A percentile compares a stretch with the other conserved stretches of the same genome.
These are phyloP conservation scores for Nicotiana obtusifolia DNA, from an alignment of 257 asterid genomes.

Conservation along the genomic window DNA sequence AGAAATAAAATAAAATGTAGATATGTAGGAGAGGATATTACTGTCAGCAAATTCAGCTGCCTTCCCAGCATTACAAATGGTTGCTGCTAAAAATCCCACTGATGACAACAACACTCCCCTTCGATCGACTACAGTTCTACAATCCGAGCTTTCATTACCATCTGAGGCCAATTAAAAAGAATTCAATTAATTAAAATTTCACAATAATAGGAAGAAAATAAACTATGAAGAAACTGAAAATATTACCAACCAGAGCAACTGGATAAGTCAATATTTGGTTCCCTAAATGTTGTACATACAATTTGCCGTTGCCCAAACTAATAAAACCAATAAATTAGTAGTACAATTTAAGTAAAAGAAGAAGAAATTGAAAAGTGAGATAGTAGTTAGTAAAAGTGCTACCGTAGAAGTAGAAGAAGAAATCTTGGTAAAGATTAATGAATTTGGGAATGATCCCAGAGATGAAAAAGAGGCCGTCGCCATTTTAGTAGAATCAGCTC, in stretches of 20 bases:
- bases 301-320: constrained; percentile 6
- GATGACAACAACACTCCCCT: constrained; percentile 53
- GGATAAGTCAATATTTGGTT: neutral
- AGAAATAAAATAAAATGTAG: neutral
- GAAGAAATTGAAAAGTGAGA: neutral
- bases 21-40: constrained; percentile 25
- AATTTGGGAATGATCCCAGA: constrained; percentile 32
- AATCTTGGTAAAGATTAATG: constrained; percentile 14
- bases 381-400: neutral
- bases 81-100: constrained; percentile 43
- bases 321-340: neutral
- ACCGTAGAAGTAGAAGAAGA: constrained; percentile 15
- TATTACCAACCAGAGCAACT: constrained; percentile 6
- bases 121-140: constrained; percentile 36
- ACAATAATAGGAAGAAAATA: neutral
- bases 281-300: neutral
- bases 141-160: constrained; percentile 31
- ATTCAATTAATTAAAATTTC: neutral
- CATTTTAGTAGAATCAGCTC: neutral
- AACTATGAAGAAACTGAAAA: neutral
- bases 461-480: constrained; percentile 49
- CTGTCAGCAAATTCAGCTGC: constrained; percentile 85
- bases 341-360: neutral
- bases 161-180: constrained; percentile 28
- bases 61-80: constrained; percentile 19